Base-by-base conservation (phyloP, 2,329 filamentous ascomycete genomes). In the Cordyceps cicadae region DNA sequence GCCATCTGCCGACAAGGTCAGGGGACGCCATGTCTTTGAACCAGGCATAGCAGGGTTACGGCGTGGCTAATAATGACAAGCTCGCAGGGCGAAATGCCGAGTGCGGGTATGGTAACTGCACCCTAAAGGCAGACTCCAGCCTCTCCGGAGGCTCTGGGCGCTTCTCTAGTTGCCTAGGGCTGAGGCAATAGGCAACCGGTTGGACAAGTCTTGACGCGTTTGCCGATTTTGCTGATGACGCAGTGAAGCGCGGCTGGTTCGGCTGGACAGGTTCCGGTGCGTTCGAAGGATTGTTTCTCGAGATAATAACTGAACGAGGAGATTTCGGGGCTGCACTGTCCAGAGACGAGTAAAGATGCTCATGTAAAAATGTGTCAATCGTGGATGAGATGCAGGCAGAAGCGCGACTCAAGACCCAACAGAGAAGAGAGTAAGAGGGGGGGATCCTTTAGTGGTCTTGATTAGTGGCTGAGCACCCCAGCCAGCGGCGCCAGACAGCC, bases 21-120 rank as follows among this genome's bases (percentile, higher is more conserved):
- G 71, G 37, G 76, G 76, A 55, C 75, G 74, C 82, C 82, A 85
- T 66, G 69, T 68, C 58, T 68, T 68, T n/a, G 66, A 60, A 37
- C 64, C 57, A 24, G 68, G 57, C 75, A 76, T 77, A 54, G 17
- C 12, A 43, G 45, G 21, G 26, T 48, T 43, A 3, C 15, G 29
- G 17, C 46, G 32, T 4, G 29, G 39, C 54, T 24, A 26, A 21
- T 37, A 34, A 54, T 6, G 6, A 15, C 15, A 21, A 39, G 43
- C 43, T 34, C 19, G 3, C 19, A 49, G 34, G 11, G 9, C 39
- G 19, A 5, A 11, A 21, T n/a, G n/a, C n/a, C 8, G n/a, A 46
- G 19, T 12, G 11, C 21, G 17, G 2, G 15, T 17, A n/a, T 15
- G 5, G 15, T n/a, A 4, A n/a, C 2, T 3, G 5, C 3, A n/a